Percentiles rank a stretch among this genome's conserved stretches.
Evolutionary conservation across 345 rosid genomes (phyloP).

Genomic region (Psidium guajava): DNA sequence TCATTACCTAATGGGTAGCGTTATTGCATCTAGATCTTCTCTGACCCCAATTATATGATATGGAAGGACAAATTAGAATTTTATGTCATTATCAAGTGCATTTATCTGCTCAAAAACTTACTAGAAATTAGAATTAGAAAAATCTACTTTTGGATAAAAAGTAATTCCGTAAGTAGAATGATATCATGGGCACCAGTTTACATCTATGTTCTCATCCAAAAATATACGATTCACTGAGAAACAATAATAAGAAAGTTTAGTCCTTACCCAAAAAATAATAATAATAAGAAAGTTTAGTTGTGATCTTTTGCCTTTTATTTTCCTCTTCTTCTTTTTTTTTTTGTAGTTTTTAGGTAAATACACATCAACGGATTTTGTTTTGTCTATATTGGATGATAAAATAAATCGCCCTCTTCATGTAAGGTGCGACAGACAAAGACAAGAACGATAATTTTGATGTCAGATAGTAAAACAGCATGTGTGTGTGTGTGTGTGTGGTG

Average conservation of each 20-base stretch:
- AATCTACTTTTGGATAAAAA: too few species aligned
- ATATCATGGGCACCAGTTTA: not conserved
- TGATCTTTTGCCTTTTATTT: not conserved
- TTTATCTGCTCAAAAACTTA: too few species aligned
- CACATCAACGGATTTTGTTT: not conserved
- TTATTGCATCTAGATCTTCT: not conserved
- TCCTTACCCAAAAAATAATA: too few species aligned
- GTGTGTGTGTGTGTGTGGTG: too few species aligned
- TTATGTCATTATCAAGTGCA: too few species aligned
- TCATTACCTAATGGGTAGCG: not conserved
- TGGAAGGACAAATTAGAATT: not conserved
- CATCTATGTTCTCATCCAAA: not conserved
- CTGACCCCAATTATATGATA: not conserved
- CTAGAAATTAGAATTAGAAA: too few species aligned
- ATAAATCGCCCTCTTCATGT: not conserved
- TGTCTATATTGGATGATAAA: not conserved
- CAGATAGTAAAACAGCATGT: not conserved
- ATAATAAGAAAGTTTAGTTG: not conserved
- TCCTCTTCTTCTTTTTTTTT: not conserved
- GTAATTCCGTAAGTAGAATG: too few species aligned
- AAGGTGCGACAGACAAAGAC: not conserved
- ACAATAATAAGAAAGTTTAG: not conserved
- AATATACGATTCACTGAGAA: not conserved
- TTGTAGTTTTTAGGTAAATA: not conserved
- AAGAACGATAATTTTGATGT: not conserved